phyloP scores from a whole-genome alignment of 108 stramenopile genomes.

The Nitzschia inconspicua region DNA sequence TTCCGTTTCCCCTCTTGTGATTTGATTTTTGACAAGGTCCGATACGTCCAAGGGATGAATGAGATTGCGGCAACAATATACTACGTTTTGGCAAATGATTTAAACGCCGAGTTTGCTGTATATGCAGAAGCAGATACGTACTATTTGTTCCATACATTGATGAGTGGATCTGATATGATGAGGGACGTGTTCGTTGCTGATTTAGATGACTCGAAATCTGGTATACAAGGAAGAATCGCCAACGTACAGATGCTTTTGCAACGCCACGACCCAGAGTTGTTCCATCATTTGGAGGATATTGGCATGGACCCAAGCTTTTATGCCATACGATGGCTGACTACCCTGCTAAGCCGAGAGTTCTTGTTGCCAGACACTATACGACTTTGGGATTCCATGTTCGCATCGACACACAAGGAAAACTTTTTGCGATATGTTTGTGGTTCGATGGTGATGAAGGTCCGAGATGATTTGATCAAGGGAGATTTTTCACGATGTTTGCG shows the following conservation, averaged over 20 bases:
- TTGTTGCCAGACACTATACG: constrained; percentile 94
- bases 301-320: constrained; percentile 87
- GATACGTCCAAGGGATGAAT: constrained; percentile 99
- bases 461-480: constrained; percentile 71
- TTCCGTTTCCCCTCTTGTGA: not conserved
- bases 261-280: constrained; percentile 85
- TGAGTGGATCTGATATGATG: constrained; percentile 50
- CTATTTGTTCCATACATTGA: constrained; percentile 86
- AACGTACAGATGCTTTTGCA: constrained; percentile 72
- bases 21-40: constrained; percentile 37
- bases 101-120: constrained; percentile 35
- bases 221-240: constrained; percentile 85
- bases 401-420: constrained; percentile 86
- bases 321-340: constrained; percentile 95
- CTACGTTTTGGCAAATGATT: constrained; percentile 88
- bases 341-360: constrained; percentile 94
- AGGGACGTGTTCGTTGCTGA: constrained; percentile 87
- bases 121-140: constrained; percentile 93
- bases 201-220: constrained; percentile 71
- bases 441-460: constrained; percentile 88
- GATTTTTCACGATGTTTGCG: constrained; percentile 75
- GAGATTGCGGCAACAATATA: constrained; percentile 92
- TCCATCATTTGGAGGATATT: constrained; percentile 68
- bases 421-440: constrained; percentile 90
- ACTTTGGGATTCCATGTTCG: constrained; percentile 96